Evolutionary conservation across 2,329 filamentous ascomycete genomes (phyloP), one percentile per base, ranked within the genome.

Genomic region (Penicillium polonicum): DNA sequence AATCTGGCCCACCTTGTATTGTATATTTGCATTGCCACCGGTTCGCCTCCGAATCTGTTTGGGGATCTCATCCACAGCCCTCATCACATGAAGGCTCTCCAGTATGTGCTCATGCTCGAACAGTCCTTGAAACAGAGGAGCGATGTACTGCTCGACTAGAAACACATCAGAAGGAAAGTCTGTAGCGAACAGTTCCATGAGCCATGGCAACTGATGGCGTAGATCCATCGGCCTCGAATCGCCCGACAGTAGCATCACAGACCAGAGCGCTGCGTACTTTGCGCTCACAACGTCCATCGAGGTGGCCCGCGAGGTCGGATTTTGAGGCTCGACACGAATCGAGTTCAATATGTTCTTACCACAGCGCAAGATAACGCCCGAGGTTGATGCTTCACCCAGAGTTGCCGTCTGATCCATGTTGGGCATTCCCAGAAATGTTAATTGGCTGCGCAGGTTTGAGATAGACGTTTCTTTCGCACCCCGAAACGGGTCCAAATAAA

Each of bases 401-500:
- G 88, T 88, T 70, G 60, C 75, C 70, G 57, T 74, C 70, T 68
- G 78, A 2, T 75, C 70, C 13, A 60, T 35, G 68, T 65, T 64
- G 15, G 74, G 68, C 19, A 71, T 76, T 12, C 81, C 80, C 64
- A 85, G 71, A 25, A 82, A 78, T 41, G 80, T 78, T n/a, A 93
- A 76, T 60, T 86, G 80, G 27, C 75, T 76, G 58, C 83, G 80
- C 38, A 97, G 78, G 49, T 83, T 78, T 1, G 79, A 75, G 13
- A 84, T 72, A 0, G 82, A 78, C 0, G 92, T 83, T 73, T 96
- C 91, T 15, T 83, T 75, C 35, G 86, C 82, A 3, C 83, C 86
- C 29, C 85, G 83, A 73, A 90, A 96, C 0, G 92, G 92, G 68
- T 96, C 91, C 63, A 97, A 80, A 70, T 91, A 95, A 84, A 96